Conservation (phyloP, 2,329 filamentous ascomycete genomes). For the Aspergillus texensis region DNA sequence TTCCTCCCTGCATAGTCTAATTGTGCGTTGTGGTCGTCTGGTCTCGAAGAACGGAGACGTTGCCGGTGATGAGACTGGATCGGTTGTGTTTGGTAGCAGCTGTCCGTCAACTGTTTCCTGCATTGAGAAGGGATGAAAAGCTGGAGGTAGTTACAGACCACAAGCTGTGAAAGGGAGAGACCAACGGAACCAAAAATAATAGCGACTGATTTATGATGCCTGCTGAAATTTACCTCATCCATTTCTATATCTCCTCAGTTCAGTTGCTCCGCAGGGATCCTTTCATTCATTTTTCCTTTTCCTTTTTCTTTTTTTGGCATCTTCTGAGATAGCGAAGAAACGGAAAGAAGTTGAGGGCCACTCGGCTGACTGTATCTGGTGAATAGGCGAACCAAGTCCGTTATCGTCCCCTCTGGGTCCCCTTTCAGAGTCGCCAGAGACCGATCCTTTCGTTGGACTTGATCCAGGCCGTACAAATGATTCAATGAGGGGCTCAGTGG, state of each 20-base stretch:
- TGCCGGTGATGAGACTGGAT: neutral
- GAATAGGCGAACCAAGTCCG: constrained; percentile 43
- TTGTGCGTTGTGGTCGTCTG: neutral
- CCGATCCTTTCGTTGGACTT: constrained; percentile 47
- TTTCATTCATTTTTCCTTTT: neutral
- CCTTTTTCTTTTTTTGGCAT: neutral
- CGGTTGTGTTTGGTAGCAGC: neutral
- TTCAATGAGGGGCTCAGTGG: constrained; percentile 73
- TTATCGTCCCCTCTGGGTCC: constrained; percentile 41
- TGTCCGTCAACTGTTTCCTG: neutral
- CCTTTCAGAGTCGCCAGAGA: constrained; percentile 40
- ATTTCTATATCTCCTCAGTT: neutral
- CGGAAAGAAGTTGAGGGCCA: constrained; percentile 2
- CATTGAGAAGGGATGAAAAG: neutral
- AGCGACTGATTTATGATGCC: neutral
- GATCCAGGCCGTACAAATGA: constrained; percentile 57
- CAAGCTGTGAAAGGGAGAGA: constrained; percentile 1
- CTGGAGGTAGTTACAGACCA: neutral
- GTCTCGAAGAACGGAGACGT: neutral
- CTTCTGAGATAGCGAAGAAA: constrained; percentile 3
- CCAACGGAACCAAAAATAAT: neutral
- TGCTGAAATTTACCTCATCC: neutral
- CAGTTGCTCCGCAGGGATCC: neutral
- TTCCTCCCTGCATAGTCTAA: neutral
- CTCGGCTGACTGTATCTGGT: constrained; percentile 17